Evolutionary conservation across 495 filamentous ascomycete species (phyloP).

Genomic region (Hyaloscypha finlandica): DNA sequence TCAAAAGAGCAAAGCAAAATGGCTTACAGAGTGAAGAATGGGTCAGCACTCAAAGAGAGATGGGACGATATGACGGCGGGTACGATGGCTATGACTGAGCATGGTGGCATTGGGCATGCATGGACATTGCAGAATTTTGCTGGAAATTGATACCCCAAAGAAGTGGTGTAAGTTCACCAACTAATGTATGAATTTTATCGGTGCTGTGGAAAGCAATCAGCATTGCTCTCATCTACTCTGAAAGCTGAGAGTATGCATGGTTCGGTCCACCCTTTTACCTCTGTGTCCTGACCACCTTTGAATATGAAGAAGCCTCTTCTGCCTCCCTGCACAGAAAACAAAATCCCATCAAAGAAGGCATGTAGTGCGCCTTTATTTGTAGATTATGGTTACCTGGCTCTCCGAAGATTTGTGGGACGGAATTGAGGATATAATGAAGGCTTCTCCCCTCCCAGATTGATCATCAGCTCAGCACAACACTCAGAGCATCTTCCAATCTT

Average conservation of each 20-base stretch:
- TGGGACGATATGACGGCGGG: slow-evolving; percentile 51
- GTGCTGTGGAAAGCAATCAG: neutral
- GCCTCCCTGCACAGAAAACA: neutral
- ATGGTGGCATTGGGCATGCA: neutral
- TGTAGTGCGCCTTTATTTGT: neutral
- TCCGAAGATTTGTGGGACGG: neutral
- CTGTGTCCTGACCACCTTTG: no score
- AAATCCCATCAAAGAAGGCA: neutral
- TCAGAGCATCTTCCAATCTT: neutral
- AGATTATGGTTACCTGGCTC: neutral
- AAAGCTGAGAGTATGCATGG: neutral
- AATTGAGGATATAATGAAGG: neutral
- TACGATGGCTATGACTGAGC: slow-evolving; percentile 42
- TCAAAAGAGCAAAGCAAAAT: slow-evolving; percentile 63
- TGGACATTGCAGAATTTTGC: neutral
- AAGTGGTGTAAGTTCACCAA: neutral
- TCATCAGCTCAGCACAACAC: neutral
- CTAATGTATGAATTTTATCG: neutral
- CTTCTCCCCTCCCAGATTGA: neutral
- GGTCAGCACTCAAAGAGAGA: slow-evolving; percentile 69
- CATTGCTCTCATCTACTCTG: neutral
- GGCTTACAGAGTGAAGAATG: slow-evolving; percentile 72
- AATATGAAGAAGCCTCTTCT: neutral
- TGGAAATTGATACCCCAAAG: slow-evolving; percentile 9
- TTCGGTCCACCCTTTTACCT: no score